Evolutionary conservation across 2,329 filamentous ascomycete species (phyloP).

Genomic region (Exophiala calicioides): DNA sequence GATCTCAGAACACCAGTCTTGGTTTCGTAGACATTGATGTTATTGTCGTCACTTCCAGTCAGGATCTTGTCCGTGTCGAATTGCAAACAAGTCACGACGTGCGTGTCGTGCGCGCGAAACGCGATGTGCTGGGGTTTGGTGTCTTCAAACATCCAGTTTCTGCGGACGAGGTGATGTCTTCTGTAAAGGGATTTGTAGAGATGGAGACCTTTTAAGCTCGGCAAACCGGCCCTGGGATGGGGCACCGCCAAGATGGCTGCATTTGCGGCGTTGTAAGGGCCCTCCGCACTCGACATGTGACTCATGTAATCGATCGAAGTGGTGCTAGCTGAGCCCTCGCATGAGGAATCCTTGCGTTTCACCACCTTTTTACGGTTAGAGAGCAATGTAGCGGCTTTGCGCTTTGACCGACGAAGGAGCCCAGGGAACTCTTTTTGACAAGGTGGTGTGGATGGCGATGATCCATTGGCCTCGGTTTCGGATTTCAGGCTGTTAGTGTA

Average conservation of each 20-base stretch:
- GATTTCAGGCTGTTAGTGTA: constrained; percentile 43
- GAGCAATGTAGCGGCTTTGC: constrained; percentile 50
- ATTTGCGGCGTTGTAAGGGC: constrained; percentile 81
- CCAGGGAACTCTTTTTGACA: constrained; percentile 23
- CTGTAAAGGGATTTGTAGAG: constrained; percentile 96
- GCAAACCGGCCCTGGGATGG: constrained; percentile 75
- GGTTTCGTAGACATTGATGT: constrained; percentile 97
- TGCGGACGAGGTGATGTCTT: constrained; percentile 84
- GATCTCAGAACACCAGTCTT: constrained; percentile 84
- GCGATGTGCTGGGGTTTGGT: constrained; percentile 88
- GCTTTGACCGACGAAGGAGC: constrained; percentile 42
- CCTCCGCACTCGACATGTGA: constrained; percentile 63
- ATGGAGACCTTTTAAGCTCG: constrained; percentile 79
- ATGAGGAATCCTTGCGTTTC: constrained; percentile 56
- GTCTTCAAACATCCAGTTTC: constrained; percentile 84
- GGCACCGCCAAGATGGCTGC: constrained; percentile 81
- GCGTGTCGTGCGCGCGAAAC: constrained; percentile 91
- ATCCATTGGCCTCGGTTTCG: constrained; percentile 38
- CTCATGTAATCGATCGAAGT: constrained; percentile 49
- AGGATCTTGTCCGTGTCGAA: constrained; percentile 98
- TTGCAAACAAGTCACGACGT: constrained; percentile 96
- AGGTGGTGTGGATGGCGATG: constrained; percentile 20
- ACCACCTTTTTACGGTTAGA: constrained; percentile 54
- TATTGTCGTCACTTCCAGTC: constrained; percentile 94
- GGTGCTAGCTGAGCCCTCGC: constrained; percentile 41